Conservation (phyloP, 371 early-diverging fungal genomes). For the Actinomucor elegans region DNA sequence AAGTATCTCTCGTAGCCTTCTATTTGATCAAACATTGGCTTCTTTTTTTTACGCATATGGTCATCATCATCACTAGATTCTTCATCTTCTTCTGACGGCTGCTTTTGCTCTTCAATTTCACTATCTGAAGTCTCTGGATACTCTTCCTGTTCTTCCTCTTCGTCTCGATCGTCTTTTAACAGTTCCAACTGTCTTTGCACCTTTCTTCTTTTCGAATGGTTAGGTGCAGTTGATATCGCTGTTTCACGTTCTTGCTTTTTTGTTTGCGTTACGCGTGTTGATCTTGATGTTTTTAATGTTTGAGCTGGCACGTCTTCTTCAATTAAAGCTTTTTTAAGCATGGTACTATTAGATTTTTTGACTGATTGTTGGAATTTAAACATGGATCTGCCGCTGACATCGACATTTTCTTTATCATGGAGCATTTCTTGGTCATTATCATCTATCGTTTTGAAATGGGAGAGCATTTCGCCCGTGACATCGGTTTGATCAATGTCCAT, state of each 20-base stretch:
- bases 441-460: constrained; percentile 3
- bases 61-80: constrained; percentile 34
- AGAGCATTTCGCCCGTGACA: constrained; percentile 7
- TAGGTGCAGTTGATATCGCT: constrained; percentile 9
- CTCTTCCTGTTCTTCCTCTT: constrained; percentile 16
- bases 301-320: constrained; percentile 5
- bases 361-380: constrained; percentile 29
- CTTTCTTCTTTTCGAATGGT: constrained; percentile 27
- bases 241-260: constrained; percentile 2
- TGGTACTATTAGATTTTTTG: constrained; percentile 27
- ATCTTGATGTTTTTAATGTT: background rate
- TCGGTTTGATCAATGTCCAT: constrained; percentile 13
- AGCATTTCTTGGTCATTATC: too few species aligned
- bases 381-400: constrained; percentile 33
- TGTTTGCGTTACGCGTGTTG: constrained; percentile 1
- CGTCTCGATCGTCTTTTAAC: constrained; percentile 19
- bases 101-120: constrained; percentile 20
- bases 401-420: constrained; percentile 34
- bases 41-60: constrained; percentile 20
- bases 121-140: constrained; percentile 28
- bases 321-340: constrained; percentile 38
- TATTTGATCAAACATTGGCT: constrained; percentile 32
- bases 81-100: constrained; percentile 32
- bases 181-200: constrained; percentile 32
- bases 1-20: constrained; percentile 76